A percentile compares a stretch with the other conserved stretches of the same genome.
These are phyloP conservation scores for Starmerella kuoi DNA, from an alignment of 805 yeast species.

Conservation along the genomic window DNA sequence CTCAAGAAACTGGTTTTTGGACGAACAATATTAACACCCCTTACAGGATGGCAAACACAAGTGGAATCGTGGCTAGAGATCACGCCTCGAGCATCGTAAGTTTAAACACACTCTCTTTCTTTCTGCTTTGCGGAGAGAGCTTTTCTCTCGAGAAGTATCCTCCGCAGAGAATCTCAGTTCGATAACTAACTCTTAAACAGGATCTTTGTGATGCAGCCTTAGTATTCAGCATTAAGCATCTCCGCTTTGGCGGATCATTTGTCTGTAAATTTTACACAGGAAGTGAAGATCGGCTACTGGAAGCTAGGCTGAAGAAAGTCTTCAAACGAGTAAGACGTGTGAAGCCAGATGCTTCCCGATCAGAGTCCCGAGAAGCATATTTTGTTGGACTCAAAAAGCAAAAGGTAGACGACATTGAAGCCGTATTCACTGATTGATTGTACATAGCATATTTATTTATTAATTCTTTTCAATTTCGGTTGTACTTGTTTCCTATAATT, in stretches of 20 bases:
- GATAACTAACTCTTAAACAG: slow-evolving; percentile 25
- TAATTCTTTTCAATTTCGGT: too few relatives aligned
- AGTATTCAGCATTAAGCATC: slow-evolving; percentile 55
- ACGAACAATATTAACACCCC: slow-evolving; percentile 63
- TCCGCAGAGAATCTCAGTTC: not conserved
- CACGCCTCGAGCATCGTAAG: slow-evolving; percentile 67
- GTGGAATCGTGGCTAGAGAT: slow-evolving; percentile 70
- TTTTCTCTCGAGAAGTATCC: too few relatives aligned
- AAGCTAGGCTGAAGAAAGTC: slow-evolving; percentile 41
- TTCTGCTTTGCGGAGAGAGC: too few relatives aligned
- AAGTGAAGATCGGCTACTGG: slow-evolving; percentile 56
- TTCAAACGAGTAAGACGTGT: slow-evolving; percentile 54
- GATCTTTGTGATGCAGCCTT: slow-evolving; percentile 87
- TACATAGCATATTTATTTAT: slow-evolving; percentile 2
- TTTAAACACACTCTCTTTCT: slow-evolving; percentile 8
- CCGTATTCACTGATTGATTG: slow-evolving; percentile 5
- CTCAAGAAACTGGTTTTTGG: slow-evolving; percentile 41
- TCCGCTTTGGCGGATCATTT: slow-evolving; percentile 57
- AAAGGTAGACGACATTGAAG: not conserved
- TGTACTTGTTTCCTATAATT: not conserved
- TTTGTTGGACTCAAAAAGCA: slow-evolving; percentile 51
- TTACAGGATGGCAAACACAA: slow-evolving; percentile 88
- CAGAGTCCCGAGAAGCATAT: slow-evolving; percentile 72
- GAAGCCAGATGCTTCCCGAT: slow-evolving; percentile 73
- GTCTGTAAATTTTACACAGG: slow-evolving; percentile 84